Percentiles rank a stretch among this genome's conserved stretches.
Evolutionary conservation across 2,329 filamentous ascomycete genomes (phyloP).

Genomic region (Plenodomus biglobosus): DNA sequence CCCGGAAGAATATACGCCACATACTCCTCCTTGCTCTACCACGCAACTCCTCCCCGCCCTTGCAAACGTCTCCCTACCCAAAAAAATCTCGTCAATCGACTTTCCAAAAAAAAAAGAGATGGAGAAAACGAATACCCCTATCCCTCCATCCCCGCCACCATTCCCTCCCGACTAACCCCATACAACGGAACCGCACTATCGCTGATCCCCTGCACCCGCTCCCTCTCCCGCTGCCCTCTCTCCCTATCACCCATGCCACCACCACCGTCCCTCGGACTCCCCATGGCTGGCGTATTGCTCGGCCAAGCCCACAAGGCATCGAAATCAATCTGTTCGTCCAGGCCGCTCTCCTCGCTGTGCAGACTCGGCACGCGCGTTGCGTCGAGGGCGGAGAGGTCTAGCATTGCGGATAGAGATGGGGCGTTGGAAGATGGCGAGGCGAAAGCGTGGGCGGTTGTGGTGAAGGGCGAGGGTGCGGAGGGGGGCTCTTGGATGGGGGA

Average conservation of each 20-base stretch:
- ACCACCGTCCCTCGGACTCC: conserved; percentile 25
- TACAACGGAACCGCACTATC: conserved; percentile 41
- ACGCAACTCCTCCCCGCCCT: no score
- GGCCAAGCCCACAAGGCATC: conserved; percentile 48
- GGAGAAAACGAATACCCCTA: neutral
- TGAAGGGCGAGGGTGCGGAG: conserved; percentile 10
- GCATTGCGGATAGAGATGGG: conserved; percentile 38
- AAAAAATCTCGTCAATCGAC: no score
- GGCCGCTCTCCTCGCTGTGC: conserved; percentile 37
- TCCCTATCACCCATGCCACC: conserved; percentile 15
- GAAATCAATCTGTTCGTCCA: conserved; percentile 47
- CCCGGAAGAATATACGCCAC: no score
- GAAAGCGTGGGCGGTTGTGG: conserved; percentile 5
- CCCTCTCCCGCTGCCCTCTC: conserved; percentile 26
- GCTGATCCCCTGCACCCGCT: conserved; percentile 30
- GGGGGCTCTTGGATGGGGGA: conserved; percentile 33
- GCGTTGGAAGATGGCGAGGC: conserved; percentile 18
- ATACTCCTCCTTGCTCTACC: no score
- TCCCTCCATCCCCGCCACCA: neutral
- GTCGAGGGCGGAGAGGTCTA: conserved; percentile 44
- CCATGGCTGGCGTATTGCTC: conserved; percentile 37
- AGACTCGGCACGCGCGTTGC: conserved; percentile 36
- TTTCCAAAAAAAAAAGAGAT: no score
- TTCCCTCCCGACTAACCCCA: conserved; percentile 21
- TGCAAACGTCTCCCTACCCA: no score